phyloP scores from a whole-genome alignment of 441 rosid species.

The Hypseocharis bilobata region DNA sequence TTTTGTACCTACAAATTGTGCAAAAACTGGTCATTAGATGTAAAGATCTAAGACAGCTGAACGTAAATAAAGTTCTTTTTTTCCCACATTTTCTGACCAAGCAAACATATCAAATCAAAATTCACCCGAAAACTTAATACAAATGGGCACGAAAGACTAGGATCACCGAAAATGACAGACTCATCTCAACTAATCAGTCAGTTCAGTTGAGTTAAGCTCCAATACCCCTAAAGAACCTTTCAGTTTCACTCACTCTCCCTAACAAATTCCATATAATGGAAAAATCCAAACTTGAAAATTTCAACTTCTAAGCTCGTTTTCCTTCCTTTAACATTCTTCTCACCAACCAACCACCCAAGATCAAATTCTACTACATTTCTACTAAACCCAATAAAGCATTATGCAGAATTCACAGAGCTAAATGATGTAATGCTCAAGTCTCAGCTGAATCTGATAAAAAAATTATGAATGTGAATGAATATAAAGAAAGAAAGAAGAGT shows the following conservation, averaged over 20 bases:
- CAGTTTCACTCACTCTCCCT: neutral
- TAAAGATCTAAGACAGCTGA: slow-evolving; percentile 1
- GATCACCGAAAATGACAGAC: neutral
- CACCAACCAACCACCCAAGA: too few species aligned
- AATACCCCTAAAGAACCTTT: neutral
- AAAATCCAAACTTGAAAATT: too few species aligned
- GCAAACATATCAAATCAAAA: too few species aligned
- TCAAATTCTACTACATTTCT: too few species aligned
- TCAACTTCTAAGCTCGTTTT: too few species aligned
- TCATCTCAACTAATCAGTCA: too few species aligned
- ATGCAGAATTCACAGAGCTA: too few species aligned
- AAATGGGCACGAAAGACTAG: neutral
- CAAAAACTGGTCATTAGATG: neutral
- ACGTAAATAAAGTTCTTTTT: neutral
- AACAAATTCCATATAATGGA: too few species aligned
- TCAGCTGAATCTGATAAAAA: neutral
- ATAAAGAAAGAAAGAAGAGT: neutral
- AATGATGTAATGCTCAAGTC: too few species aligned
- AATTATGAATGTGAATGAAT: neutral
- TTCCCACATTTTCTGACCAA: neutral
- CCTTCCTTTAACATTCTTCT: too few species aligned
- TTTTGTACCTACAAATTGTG: slow-evolving; percentile 31
- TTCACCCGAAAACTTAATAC: neutral
- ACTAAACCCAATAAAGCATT: too few species aligned
- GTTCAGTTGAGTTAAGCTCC: neutral